Percentiles rank a stretch among this genome's conserved stretches.
Conservation (phyloP, 176 grass and related monocot genomes). For the Oryza glaberrima region DNA sequence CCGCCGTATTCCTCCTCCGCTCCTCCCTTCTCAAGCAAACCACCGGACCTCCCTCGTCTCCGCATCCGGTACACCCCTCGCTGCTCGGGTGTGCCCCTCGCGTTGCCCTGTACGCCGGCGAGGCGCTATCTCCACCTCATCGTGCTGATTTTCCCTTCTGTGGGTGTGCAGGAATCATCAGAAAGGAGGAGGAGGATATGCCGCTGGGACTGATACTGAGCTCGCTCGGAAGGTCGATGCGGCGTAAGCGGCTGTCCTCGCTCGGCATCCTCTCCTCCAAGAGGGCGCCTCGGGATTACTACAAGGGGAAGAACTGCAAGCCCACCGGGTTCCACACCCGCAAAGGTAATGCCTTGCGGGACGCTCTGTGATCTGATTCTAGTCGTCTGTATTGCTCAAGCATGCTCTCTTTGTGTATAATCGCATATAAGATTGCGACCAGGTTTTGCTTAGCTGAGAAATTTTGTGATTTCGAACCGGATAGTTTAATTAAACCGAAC, state of each 20-base stretch:
- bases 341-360: slow-evolving; percentile 62
- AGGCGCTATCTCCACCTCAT: not conserved
- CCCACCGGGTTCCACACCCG: slow-evolving; percentile 94
- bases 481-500: not conserved
- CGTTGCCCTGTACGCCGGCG: not conserved
- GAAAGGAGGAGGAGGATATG: slow-evolving; percentile 61
- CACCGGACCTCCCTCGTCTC: not conserved
- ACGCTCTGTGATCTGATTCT: not conserved
- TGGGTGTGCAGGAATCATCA: slow-evolving; percentile 1
- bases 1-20: not conserved
- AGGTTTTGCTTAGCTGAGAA: not conserved
- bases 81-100: not conserved
- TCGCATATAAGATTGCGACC: not conserved
- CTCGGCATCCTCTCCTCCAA: slow-evolving; percentile 91
- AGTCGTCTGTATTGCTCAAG: not conserved
- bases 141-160: not conserved
- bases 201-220: slow-evolving; percentile 78
- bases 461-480: not conserved
- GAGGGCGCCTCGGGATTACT: slow-evolving; percentile 83
- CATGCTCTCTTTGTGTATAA: not conserved
- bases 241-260: slow-evolving; percentile 77
- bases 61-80: not conserved
- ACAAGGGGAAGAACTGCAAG: slow-evolving; percentile 99
- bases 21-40: not conserved
- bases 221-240: slow-evolving; percentile 75